phyloP scores from a whole-genome alignment of 768 basidiomycete species.

The Boletus vinaceobasis region DNA sequence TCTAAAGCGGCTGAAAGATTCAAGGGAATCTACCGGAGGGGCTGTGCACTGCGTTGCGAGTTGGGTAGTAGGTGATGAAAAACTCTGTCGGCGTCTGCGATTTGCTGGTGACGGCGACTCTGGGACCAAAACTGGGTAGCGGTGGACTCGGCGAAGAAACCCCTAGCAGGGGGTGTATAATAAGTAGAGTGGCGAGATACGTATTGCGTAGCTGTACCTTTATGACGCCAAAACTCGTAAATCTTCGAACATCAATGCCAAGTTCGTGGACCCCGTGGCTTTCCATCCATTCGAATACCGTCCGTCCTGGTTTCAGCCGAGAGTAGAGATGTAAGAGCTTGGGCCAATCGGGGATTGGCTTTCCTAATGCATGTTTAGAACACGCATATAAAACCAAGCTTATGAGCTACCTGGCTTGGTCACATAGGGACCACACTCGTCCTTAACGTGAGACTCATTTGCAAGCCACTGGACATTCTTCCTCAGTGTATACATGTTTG shows the following conservation, averaged over 20 bases:
- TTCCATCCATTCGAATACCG: slow-evolving; percentile 87
- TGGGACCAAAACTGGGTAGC: slow-evolving; percentile 78
- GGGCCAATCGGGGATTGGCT: slow-evolving; percentile 78
- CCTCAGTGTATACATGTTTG: slow-evolving; percentile 93
- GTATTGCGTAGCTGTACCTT: slow-evolving; percentile 50
- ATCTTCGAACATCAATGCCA: slow-evolving; percentile 90
- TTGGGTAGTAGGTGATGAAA: slow-evolving; percentile 20
- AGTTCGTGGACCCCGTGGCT: slow-evolving; percentile 61
- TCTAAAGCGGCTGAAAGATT: slow-evolving; percentile 15
- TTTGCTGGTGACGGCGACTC: slow-evolving; percentile 28
- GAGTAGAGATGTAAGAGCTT: slow-evolving; percentile 85
- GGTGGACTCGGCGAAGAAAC: slow-evolving; percentile 87
- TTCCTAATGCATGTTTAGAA: slow-evolving; percentile 36
- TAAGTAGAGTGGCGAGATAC: not conserved
- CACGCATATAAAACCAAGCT: not conserved
- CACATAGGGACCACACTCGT: slow-evolving; percentile 92
- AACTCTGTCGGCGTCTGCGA: slow-evolving; percentile 31
- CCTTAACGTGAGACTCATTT: slow-evolving; percentile 75
- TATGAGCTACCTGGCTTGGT: slow-evolving; percentile 58
- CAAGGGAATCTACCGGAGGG: slow-evolving; percentile 8
- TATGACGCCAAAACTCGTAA: slow-evolving; percentile 95
- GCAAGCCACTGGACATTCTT: slow-evolving; percentile 87
- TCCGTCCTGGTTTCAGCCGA: slow-evolving; percentile 75
- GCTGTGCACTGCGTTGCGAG: slow-evolving; percentile 7
- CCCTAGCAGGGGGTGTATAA: slow-evolving; percentile 46